phyloP scores from a whole-genome alignment of 345 rosid genomes.

The Adansonia digitata region DNA sequence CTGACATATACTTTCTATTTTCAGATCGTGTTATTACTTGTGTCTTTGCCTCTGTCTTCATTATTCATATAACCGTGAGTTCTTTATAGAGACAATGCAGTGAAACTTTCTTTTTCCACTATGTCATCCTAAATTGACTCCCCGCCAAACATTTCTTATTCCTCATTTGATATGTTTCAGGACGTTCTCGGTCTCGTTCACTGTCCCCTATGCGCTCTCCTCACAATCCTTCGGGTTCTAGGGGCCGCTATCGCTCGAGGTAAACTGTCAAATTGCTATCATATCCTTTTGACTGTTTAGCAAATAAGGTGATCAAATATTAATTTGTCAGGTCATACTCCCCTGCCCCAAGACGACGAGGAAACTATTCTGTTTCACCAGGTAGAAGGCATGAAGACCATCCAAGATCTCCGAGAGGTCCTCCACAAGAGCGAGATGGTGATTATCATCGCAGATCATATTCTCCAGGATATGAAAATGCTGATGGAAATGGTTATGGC shows the following conservation, averaged over 20 bases:
- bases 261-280: slow-evolving; percentile 21
- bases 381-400: slow-evolving; percentile 56
- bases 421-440: slow-evolving; percentile 59
- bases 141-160: background rate
- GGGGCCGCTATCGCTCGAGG: slow-evolving; percentile 82
- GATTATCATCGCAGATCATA: slow-evolving; percentile 47
- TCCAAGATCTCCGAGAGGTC: slow-evolving; percentile 68
- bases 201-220: slow-evolving; percentile 75
- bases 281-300: background rate
- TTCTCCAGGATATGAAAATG: slow-evolving; percentile 57
- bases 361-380: slow-evolving; percentile 69
- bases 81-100: background rate
- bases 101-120: background rate
- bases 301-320: background rate
- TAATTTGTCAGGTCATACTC: slow-evolving; percentile 63
- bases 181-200: slow-evolving; percentile 79
- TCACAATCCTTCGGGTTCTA: slow-evolving; percentile 58
- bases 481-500: slow-evolving; percentile 42
- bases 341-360: slow-evolving; percentile 60
- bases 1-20: background rate
- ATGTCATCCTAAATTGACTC: background rate
- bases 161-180: slow-evolving; percentile 29
- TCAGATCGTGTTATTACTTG: background rate
- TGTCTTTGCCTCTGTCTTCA: background rate
- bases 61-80: background rate